Evolutionary conservation across 78 protist species (phyloP).

Genomic region (Guillardia theta): DNA sequence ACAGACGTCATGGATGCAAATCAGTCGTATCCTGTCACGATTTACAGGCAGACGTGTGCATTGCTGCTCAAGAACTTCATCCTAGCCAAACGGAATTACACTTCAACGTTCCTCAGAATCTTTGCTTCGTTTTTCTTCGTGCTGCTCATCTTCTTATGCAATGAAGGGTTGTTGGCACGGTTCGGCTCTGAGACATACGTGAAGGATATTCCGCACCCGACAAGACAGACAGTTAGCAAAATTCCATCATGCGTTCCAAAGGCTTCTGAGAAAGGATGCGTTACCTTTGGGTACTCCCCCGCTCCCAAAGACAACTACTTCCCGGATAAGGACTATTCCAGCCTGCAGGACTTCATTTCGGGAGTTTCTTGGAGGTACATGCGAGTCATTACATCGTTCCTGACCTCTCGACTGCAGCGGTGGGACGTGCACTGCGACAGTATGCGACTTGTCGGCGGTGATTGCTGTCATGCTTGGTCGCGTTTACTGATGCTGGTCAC

Average conservation of each 20-base stretch:
- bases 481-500: too few species aligned
- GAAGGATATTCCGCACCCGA: not conserved
- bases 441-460: not conserved
- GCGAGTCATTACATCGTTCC: too few species aligned
- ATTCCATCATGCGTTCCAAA: not conserved
- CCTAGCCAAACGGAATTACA: not conserved
- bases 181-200: not conserved
- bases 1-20: too few species aligned
- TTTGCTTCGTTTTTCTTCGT: not conserved
- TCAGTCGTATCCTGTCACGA: too few species aligned
- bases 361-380: too few species aligned
- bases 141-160: not conserved
- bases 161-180: not conserved
- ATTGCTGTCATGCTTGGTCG: too few species aligned
- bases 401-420: too few species aligned
- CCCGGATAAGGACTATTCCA: not conserved
- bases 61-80: not conserved
- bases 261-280: not conserved
- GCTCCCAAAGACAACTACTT: not conserved
- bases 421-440: not conserved
- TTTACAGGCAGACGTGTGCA: not conserved
- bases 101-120: not conserved
- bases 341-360: not conserved
- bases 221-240: not conserved
- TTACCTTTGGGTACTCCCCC: not conserved